Percentiles rank a stretch among this genome's conserved stretches.
Conservation (phyloP, 1,139 yeast species). For the Kazachstania sp. region DNA sequence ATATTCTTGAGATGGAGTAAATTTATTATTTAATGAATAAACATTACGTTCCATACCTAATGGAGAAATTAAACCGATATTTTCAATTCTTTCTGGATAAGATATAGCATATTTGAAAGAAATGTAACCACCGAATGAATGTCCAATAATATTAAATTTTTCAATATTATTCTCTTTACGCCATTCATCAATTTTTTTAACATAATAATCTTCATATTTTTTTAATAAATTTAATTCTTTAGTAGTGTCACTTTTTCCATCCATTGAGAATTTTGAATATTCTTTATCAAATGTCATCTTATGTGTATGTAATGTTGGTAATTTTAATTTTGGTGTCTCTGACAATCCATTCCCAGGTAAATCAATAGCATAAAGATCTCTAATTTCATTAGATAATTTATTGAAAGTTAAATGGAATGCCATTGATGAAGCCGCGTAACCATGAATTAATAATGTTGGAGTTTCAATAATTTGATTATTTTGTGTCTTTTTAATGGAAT, state of each 20-base stretch:
- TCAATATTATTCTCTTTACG: slow-evolving; percentile 47
- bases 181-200: slow-evolving; percentile 83
- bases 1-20: slow-evolving; percentile 12
- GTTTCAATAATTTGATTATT: slow-evolving; percentile 11
- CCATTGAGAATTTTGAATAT: not conserved
- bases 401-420: slow-evolving; percentile 75
- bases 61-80: slow-evolving; percentile 72
- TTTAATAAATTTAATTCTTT: slow-evolving; percentile 12
- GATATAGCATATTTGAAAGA: slow-evolving; percentile 69
- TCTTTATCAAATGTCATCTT: slow-evolving; percentile 1
- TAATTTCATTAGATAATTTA: slow-evolving; percentile 38
- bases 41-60: slow-evolving; percentile 79
- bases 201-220: slow-evolving; percentile 62
- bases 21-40: slow-evolving; percentile 46
- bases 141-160: slow-evolving; percentile 71
- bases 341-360: slow-evolving; percentile 68
- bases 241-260: not conserved
- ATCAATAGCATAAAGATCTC: slow-evolving; percentile 66
- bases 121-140: slow-evolving; percentile 87
- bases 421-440: slow-evolving; percentile 85
- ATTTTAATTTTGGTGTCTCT: slow-evolving; percentile 14
- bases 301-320: not conserved
- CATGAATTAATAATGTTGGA: slow-evolving; percentile 64
- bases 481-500: slow-evolving; percentile 6
- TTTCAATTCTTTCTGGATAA: slow-evolving; percentile 59